phyloP scores from a whole-genome alignment of 345 rosid species.

The Hypericum androsaemum region DNA sequence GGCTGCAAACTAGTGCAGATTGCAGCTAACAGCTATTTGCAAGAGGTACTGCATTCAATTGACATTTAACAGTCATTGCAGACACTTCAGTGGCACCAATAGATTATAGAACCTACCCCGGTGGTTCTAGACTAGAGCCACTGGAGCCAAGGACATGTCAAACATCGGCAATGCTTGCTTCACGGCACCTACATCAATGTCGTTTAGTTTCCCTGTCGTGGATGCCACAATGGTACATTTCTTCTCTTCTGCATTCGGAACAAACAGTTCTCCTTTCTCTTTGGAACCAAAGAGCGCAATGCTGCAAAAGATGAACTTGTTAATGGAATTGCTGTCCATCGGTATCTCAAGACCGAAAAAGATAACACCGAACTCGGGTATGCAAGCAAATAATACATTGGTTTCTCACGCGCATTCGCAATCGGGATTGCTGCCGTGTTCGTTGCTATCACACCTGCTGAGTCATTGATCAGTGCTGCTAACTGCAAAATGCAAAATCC shows the following conservation, averaged over 20 bases:
- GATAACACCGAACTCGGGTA: background rate
- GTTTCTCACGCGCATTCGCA: conserved; percentile 72
- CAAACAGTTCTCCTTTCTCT: conserved; percentile 57
- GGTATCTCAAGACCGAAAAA: background rate
- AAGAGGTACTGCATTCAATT: no score
- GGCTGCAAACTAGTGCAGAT: no score
- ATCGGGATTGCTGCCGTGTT: conserved; percentile 88
- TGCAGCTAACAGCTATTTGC: no score
- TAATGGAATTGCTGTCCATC: background rate
- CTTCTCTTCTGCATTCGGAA: conserved; percentile 62
- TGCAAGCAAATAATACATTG: conserved; percentile 32
- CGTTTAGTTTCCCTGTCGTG: conserved; percentile 54
- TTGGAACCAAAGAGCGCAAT: conserved; percentile 70
- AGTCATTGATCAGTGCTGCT: conserved; percentile 81
- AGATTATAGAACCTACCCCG: background rate
- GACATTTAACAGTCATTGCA: no score
- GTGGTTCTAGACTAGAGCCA: conserved; percentile 39
- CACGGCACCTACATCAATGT: conserved; percentile 49
- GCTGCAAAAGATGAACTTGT: conserved; percentile 30
- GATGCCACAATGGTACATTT: conserved; percentile 53
- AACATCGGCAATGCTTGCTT: conserved; percentile 55
- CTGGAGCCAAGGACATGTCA: conserved; percentile 55
- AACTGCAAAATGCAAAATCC: conserved; percentile 27
- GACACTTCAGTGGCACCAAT: background rate
- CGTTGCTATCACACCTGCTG: conserved; percentile 82